Conservation (phyloP, 306 rosid species). For the Trifolium pratense region DNA sequence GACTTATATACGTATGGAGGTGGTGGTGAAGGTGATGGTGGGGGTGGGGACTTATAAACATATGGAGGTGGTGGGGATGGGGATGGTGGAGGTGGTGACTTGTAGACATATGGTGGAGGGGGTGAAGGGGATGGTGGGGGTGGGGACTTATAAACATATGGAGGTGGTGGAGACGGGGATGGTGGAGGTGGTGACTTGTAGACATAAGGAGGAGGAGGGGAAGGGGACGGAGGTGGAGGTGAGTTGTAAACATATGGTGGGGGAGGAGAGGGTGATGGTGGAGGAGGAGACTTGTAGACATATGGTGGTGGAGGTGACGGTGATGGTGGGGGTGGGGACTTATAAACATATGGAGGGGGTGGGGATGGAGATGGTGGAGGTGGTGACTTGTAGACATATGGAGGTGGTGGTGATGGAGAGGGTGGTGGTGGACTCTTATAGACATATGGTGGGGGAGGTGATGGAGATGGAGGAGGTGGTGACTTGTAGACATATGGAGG, state of each 20-base stretch:
- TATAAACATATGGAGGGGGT: not conserved
- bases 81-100: not conserved
- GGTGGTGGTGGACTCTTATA: not conserved
- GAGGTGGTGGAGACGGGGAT: not conserved
- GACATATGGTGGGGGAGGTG: not conserved
- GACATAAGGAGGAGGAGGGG: not conserved
- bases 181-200: constrained; percentile 4
- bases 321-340: not conserved
- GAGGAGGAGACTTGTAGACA: not conserved
- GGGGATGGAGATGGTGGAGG: not conserved
- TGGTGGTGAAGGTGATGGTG: not conserved
- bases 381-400: not conserved
- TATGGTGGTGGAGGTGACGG: constrained; percentile 7
- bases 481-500: constrained; percentile 6
- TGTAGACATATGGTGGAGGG: not conserved
- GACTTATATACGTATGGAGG: not conserved
- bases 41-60: not conserved
- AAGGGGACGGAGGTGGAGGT: not conserved
- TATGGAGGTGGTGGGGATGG: not conserved
- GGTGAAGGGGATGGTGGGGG: not conserved
- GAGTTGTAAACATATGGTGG: not conserved
- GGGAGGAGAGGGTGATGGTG: not conserved
- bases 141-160: not conserved
- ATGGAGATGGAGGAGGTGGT: not conserved
- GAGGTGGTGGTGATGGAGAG: not conserved